A percentile compares a stretch with the other conserved stretches of the same genome.
phyloP scores from a whole-genome alignment of 148 eudicot species.

The Simmondsia chinensis region DNA sequence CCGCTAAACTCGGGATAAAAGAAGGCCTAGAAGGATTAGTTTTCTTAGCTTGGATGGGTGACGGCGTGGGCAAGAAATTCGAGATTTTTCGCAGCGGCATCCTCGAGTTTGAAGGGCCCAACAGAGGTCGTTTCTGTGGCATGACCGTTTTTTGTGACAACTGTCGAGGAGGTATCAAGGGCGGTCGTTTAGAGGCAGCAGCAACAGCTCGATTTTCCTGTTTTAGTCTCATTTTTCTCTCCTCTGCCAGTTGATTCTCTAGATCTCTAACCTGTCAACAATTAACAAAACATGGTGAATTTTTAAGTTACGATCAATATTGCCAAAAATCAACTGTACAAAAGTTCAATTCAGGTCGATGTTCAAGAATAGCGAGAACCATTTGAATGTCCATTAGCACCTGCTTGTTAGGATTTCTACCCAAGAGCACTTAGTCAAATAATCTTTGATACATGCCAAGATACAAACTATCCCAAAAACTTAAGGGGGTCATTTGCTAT shows the following conservation, averaged over 20 bases:
- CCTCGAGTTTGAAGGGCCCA: slow-evolving; percentile 59
- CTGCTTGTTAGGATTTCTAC: too few relatives aligned
- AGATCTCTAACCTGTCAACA: slow-evolving; percentile 85
- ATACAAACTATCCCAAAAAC: too few relatives aligned
- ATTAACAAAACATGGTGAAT: too few relatives aligned
- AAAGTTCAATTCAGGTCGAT: too few relatives aligned
- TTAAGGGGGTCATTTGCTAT: too few relatives aligned
- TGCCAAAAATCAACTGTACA: too few relatives aligned
- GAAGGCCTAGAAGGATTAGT: slow-evolving; percentile 23
- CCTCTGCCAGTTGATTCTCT: slow-evolving; percentile 73
- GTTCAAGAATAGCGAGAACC: too few relatives aligned
- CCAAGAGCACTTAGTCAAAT: too few relatives aligned
- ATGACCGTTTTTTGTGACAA: slow-evolving; percentile 29
- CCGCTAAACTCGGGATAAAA: slow-evolving; percentile 13
- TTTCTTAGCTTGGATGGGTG: slow-evolving; percentile 33
- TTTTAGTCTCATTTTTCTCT: slow-evolving; percentile 63
- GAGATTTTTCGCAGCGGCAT: slow-evolving; percentile 57
- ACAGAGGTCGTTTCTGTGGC: slow-evolving; percentile 63
- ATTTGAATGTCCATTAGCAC: too few relatives aligned
- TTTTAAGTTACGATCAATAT: not conserved
- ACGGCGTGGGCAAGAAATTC: slow-evolving; percentile 46
- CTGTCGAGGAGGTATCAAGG: slow-evolving; percentile 24
- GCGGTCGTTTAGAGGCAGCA: slow-evolving; percentile 38
- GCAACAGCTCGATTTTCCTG: slow-evolving; percentile 61
- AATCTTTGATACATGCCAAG: too few relatives aligned